Base-by-base conservation (phyloP, 192 early-diverging fungal species). In the Kappamyces sp. region DNA sequence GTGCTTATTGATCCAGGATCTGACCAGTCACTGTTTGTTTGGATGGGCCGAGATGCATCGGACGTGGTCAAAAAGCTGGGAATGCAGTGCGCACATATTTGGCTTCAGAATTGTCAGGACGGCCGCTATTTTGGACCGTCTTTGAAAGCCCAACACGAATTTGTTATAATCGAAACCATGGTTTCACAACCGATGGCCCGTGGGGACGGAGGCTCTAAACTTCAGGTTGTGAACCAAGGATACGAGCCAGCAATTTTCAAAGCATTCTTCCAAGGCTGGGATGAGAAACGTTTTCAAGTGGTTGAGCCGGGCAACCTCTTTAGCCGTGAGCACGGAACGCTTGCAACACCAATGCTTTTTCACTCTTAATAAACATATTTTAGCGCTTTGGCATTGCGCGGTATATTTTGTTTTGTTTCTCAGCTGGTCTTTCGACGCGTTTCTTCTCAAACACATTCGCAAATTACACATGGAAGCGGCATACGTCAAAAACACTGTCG, bases 1-100 rank as follows among this genome's bases (percentile, higher is more conserved):
- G 66, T 75, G 8, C 79, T 81, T 33, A 43, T 81, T 15, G 79
- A 81, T 52, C 65, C 73, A n/a, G 74, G 75, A 4, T 52, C 69
- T 8, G 67, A 62, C 15, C 57, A 62, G 3, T 45, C 39, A 31
- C 49, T 72, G 11, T 82, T 62, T 62, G 58, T 81, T 1, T 81
- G 79, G 78, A 64, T 65, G 6, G 79, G 79, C 1, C 12, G 31
- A 0, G 71, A 49, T 8, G 67, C 74, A 38, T 53, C 45, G 12
- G 79, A 83, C 61, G 78, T 80, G 9, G 78, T 80, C 5, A 14
- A 57, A 11, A 73, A 77, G 48, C 50, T 80, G 54, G 69, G 69
- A 5, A 49, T 65, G 31, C 76, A 80, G 61, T 68, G 67, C 14
- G 72, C 73, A 1, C 67, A 80, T 61, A 77, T 80, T n/a, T 80